phyloP scores from a whole-genome alignment of 179 eudicot species.

The Sideroxylon spinosum region DNA sequence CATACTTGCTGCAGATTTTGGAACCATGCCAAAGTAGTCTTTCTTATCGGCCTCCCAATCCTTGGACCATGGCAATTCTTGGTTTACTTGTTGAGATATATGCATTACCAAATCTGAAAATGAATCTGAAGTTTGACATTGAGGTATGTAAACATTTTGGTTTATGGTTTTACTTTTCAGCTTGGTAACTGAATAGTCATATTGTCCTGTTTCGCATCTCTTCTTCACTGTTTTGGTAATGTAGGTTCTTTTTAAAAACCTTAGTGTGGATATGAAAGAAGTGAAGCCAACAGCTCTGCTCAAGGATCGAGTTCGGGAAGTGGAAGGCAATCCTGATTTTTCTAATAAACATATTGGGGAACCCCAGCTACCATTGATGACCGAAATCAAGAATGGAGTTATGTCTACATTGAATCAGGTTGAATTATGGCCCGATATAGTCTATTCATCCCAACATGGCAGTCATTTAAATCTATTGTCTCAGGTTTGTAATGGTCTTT shows the following conservation, averaged over 20 bases:
- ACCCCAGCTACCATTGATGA: slow-evolving; percentile 38
- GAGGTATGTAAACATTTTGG: slow-evolving; percentile 42
- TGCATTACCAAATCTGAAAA: slow-evolving; percentile 79
- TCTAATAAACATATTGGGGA: slow-evolving; percentile 67
- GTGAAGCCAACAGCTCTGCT: slow-evolving; percentile 64
- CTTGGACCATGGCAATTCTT: slow-evolving; percentile 80
- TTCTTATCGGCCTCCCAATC: slow-evolving; percentile 85
- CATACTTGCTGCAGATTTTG: slow-evolving; percentile 48
- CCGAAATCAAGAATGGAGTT: slow-evolving; percentile 42
- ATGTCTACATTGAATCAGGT: slow-evolving; percentile 47
- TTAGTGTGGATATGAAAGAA: slow-evolving; percentile 66
- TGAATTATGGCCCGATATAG: slow-evolving; percentile 54
- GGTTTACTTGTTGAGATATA: slow-evolving; percentile 86
- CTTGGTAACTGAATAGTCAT: not conserved
- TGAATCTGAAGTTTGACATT: slow-evolving; percentile 92
- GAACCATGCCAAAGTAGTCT: slow-evolving; percentile 74
- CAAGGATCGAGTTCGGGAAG: slow-evolving; percentile 56
- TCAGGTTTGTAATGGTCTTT: slow-evolving; percentile 42
- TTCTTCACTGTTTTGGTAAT: slow-evolving; percentile 1
- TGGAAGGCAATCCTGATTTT: slow-evolving; percentile 87
- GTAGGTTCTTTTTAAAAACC: slow-evolving; percentile 75
- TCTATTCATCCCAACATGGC: slow-evolving; percentile 46
- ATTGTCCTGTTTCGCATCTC: not conserved
- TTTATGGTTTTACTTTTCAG: not conserved
- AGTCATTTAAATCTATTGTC: slow-evolving; percentile 52